These are phyloP conservation scores for Acacia melanoxylon DNA, from an alignment of 306 rosid species.

Conservation along the genomic window DNA sequence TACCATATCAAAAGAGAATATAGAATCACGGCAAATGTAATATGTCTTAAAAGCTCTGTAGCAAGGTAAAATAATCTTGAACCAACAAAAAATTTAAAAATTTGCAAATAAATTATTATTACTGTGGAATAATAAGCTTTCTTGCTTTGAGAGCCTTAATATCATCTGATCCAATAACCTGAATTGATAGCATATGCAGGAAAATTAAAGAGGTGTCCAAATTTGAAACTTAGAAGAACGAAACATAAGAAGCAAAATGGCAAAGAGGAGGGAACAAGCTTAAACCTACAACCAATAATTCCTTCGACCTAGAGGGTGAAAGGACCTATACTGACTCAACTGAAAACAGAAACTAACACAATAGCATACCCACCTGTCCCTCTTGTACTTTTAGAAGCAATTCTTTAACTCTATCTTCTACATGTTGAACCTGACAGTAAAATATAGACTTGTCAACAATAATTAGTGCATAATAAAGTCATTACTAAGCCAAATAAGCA, in stretches of 20 bases:
- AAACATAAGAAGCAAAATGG: not conserved
- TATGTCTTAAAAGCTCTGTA: not conserved
- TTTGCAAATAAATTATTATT: constrained; percentile 20
- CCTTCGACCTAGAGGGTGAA: not conserved
- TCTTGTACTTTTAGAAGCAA: constrained; percentile 65
- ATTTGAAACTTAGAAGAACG: constrained; percentile 3
- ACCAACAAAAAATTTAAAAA: not conserved
- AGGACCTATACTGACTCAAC: not conserved
- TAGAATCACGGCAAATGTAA: constrained; percentile 14
- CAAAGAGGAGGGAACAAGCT: not conserved
- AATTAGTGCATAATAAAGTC: not conserved
- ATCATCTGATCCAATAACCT: constrained; percentile 64
- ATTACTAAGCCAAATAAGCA: not conserved
- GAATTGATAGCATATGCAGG: constrained; percentile 30
- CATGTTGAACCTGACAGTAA: constrained; percentile 59
- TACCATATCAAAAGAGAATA: constrained; percentile 12
- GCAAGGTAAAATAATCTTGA: not conserved
- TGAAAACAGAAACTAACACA: constrained; percentile 1
- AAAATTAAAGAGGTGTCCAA: constrained; percentile 16
- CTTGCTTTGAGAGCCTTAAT: constrained; percentile 74
- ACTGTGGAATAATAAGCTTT: constrained; percentile 75
- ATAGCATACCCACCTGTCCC: constrained; percentile 57
- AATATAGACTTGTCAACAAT: not conserved
- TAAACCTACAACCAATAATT: not conserved
- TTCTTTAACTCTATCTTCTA: constrained; percentile 70